Evolutionary conservation across 176 grass and related monocot genomes (phyloP).

Genomic region (Oryza longistaminata): DNA sequence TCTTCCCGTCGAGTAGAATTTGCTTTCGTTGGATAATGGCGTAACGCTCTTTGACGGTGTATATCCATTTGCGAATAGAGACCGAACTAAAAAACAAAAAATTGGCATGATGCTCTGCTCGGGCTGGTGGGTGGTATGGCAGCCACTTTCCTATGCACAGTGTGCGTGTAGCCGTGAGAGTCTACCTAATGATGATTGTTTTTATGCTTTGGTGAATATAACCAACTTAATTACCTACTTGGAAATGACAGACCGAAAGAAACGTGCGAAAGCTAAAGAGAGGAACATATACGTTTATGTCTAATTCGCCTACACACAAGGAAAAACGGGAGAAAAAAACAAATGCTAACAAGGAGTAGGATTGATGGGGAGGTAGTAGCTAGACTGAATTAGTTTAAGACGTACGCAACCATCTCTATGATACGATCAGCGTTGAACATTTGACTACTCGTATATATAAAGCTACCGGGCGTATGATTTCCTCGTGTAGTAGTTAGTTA

Average conservation of each 20-base stretch:
- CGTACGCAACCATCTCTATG: not conserved
- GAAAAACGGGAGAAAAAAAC: not conserved
- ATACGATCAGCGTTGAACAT: not conserved
- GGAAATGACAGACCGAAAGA: not conserved
- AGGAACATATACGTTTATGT: not conserved
- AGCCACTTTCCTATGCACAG: not conserved
- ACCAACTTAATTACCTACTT: not conserved
- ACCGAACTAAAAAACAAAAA: too few species aligned
- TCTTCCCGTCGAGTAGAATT: not conserved
- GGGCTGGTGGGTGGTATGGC: not conserved
- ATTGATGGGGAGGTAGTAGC: not conserved
- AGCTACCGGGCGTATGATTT: not conserved
- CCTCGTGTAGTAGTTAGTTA: not conserved
- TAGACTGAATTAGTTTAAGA: not conserved
- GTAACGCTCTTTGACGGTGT: too few species aligned
- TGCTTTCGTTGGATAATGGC: not conserved
- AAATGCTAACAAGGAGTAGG: not conserved
- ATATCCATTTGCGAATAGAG: too few species aligned
- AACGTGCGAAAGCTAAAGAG: not conserved
- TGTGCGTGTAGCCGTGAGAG: not conserved
- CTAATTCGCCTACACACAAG: not conserved
- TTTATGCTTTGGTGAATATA: not conserved
- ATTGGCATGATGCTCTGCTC: not conserved
- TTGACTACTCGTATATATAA: not conserved
- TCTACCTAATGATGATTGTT: not conserved